Evolutionary conservation across 2,329 filamentous ascomycete genomes (phyloP).

Genomic region (Colletotrichum eremochloae): DNA sequence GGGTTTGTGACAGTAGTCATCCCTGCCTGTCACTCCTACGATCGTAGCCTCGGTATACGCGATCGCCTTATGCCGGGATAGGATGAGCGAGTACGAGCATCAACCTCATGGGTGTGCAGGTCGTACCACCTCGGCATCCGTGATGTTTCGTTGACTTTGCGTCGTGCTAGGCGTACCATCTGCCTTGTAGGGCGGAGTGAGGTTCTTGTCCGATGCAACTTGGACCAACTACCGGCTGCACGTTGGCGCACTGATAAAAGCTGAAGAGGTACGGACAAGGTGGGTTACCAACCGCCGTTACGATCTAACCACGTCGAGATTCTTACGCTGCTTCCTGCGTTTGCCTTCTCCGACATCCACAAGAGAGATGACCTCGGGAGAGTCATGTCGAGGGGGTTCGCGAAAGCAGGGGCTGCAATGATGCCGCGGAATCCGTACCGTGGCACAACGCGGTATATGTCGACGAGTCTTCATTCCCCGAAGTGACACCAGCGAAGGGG

Average conservation of each 20-base stretch:
- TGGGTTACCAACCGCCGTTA: neutral
- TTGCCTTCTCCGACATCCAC: neutral
- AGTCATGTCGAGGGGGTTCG: neutral
- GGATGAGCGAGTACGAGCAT: neutral
- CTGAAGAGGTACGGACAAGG: neutral
- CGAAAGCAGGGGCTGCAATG: neutral
- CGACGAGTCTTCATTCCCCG: neutral
- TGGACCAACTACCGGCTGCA: neutral
- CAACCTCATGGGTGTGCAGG: neutral
- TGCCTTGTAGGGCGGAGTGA: neutral
- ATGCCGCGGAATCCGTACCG: neutral
- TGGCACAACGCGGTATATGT: neutral
- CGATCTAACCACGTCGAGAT: neutral
- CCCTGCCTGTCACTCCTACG: neutral
- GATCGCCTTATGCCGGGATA: neutral
- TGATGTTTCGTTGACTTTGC: neutral
- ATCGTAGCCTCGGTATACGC: neutral
- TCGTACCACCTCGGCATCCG: neutral
- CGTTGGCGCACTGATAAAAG: neutral
- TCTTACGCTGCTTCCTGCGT: neutral
- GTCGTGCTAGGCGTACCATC: neutral
- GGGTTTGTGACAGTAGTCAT: constrained; percentile 1
- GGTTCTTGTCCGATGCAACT: neutral
- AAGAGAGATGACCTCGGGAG: neutral
- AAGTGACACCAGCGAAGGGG: neutral